Base-by-base conservation (phyloP, 441 rosid genomes). In the Adansonia rubrostipa region DNA sequence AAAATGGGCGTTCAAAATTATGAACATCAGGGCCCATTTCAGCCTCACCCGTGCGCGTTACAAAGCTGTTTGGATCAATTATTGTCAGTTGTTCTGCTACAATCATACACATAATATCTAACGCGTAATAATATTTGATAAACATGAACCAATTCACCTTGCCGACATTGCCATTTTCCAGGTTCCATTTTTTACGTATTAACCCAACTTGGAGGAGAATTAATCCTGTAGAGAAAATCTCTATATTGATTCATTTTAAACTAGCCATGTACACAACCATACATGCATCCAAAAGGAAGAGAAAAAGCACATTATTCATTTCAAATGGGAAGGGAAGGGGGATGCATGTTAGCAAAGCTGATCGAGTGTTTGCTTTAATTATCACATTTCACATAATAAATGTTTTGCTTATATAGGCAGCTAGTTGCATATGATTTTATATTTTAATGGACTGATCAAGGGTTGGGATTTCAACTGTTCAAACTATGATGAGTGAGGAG, bases 41-140 rank as follows among this genome's bases (percentile, higher is more conserved):
- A 47, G 71, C 82, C 66, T 73, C 79, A 76, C 80, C 60, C 88
- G 87, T 85, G 88, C 58, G 83, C 79, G 83, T 73, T 14, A 6
- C 65, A 80, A 81, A 60, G 75, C 44, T 76, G 81, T 65, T 78
- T 75, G 76, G 56, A 62, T 78, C 42, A 65, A 78, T 71, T 61
- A 45, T 17, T 19, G 24, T 47, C 48, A 28, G 33, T 68, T 42
- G 45, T 64, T 78, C 17, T 44, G 50, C 28, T 33, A 42, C 10
- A 10, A 20, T 19, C 33, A 67, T 60, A 47, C 75, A 74, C 28
- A 17, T 66, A 42, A 1, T 53, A 67, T 67, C 51, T 48, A n/a
- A 40, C 50, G 3, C 6, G 13, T 48, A 28, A 28, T 65, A 15
- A 15, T 65, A 40, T 65, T 65, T n/a, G 70, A 65, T 65, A 1